Evolutionary conservation across 148 eudicot species (phyloP).

Genomic region (Chenopodium berlandieri): DNA sequence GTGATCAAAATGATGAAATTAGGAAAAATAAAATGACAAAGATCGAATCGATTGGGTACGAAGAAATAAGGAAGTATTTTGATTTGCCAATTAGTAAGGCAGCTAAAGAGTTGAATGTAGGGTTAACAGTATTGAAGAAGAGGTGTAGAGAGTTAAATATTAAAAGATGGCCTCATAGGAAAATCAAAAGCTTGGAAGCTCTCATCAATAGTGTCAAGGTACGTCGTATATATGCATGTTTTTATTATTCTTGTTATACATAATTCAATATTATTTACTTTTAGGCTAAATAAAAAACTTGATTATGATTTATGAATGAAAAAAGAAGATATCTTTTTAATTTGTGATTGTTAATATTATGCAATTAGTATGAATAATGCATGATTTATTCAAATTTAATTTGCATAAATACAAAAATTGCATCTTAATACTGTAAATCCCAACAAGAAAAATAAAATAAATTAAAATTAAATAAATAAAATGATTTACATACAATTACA

Average conservation of each 20-base stretch:
- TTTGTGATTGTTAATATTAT: too few species aligned
- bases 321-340: too few species aligned
- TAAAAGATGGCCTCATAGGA: constrained; percentile 44
- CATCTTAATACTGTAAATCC: too few species aligned
- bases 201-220: constrained; percentile 22
- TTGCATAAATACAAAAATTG: too few species aligned
- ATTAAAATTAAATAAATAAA: too few species aligned
- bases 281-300: too few species aligned
- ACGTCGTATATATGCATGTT: background rate
- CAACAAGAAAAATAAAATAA: too few species aligned
- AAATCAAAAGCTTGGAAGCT: constrained; percentile 25
- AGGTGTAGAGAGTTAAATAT: constrained; percentile 61
- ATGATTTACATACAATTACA: too few species aligned
- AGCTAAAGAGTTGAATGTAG: constrained; percentile 68
- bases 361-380: too few species aligned
- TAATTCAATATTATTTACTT: background rate
- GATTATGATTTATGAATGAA: too few species aligned
- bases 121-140: constrained; percentile 78
- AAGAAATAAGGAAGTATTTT: constrained; percentile 67
- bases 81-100: constrained; percentile 72
- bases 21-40: background rate
- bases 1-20: background rate
- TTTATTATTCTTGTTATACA: background rate
- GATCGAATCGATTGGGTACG: constrained; percentile 33
- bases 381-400: background rate